Conservation (phyloP, 2,329 filamentous ascomycete species). For the Verticillium alfalfae region DNA sequence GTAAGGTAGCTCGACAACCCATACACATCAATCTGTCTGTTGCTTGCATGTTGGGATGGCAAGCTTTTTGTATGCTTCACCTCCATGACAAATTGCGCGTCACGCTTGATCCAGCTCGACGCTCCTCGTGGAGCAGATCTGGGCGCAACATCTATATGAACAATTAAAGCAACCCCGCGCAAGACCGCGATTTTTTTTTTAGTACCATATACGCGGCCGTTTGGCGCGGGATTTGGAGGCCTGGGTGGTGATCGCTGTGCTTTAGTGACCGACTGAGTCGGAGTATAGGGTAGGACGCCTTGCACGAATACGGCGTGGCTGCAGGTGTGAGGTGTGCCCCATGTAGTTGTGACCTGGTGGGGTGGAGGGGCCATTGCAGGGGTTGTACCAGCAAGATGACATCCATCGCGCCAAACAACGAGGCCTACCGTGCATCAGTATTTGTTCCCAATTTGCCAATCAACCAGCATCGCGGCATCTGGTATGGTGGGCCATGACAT, state of each 20-base stretch:
- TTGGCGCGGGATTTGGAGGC: neutral
- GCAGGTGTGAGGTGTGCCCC: slow-evolving; percentile 1
- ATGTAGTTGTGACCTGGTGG: slow-evolving; percentile 2
- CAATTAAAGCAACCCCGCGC: neutral
- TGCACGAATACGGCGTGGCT: neutral
- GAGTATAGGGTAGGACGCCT: neutral
- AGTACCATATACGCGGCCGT: neutral
- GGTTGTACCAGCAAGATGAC: slow-evolving; percentile 22
- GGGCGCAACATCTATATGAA: neutral
- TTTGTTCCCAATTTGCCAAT: neutral
- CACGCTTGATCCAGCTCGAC: neutral
- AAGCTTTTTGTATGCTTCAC: neutral
- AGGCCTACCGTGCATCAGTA: neutral
- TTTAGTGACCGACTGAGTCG: neutral
- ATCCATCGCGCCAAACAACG: slow-evolving; percentile 10
- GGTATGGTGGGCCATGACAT: neutral
- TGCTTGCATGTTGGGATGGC: slow-evolving; percentile 3
- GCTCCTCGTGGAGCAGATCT: neutral
- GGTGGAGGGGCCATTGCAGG: slow-evolving; percentile 10
- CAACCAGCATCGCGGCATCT: neutral
- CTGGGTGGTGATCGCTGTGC: neutral
- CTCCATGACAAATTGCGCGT: neutral
- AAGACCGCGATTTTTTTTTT: neutral
- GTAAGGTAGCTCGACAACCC: neutral
- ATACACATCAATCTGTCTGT: neutral